phyloP scores from a whole-genome alignment of 208 protist species.

The Trypanosoma conorhini region DNA sequence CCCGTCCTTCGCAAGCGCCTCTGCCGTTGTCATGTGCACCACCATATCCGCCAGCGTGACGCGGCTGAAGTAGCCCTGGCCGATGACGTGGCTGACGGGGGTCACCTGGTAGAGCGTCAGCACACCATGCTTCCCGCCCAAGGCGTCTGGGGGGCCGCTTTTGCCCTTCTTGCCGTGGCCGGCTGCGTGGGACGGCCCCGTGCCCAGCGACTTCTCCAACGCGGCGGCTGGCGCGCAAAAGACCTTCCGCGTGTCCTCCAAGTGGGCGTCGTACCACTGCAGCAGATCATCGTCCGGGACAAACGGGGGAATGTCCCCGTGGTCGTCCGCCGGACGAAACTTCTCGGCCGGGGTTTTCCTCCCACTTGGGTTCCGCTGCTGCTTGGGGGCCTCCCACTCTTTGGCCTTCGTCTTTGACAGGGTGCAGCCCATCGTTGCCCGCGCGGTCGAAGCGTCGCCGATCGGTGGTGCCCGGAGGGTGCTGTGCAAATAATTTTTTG shows the following conservation, averaged over 20 bases:
- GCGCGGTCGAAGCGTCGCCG: not conserved
- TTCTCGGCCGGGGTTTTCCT: not conserved
- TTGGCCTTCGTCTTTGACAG: conserved; percentile 3
- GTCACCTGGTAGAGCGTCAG: conserved; percentile 20
- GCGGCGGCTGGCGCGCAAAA: not conserved
- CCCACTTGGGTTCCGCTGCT: not conserved
- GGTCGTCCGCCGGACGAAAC: not conserved
- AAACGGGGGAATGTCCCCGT: conserved; percentile 21
- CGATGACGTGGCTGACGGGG: conserved; percentile 27
- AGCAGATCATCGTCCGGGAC: not conserved
- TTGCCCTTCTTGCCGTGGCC: not conserved
- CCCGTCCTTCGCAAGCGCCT: conserved; percentile 7
- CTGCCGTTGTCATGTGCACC: conserved; percentile 29
- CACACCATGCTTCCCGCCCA: not conserved
- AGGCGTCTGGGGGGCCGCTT: not conserved
- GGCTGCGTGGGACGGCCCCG: not conserved
- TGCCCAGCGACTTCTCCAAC: not conserved
- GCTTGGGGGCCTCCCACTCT: not conserved
- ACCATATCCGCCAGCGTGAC: conserved; percentile 60
- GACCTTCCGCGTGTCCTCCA: not conserved
- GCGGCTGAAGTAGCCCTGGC: conserved; percentile 46
- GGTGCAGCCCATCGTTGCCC: conserved; percentile 15
- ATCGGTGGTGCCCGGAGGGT: not conserved
- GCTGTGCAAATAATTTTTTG: too few relatives aligned
- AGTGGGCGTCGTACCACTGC: conserved; percentile 9